phyloP scores from a whole-genome alignment of 345 rosid genomes.

The Jatropha curcas region DNA sequence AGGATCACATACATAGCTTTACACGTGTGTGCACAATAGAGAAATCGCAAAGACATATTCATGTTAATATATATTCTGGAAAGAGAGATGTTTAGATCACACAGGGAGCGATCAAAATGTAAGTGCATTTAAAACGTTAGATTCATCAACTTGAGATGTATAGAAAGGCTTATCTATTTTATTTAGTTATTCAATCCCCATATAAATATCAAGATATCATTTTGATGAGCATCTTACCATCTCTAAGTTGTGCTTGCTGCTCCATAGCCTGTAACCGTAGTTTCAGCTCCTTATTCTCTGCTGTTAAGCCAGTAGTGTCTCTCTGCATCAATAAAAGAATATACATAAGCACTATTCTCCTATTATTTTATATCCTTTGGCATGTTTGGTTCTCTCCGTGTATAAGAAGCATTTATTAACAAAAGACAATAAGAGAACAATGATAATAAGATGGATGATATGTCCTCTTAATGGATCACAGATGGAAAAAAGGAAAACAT shows the following conservation, averaged over 20 bases:
- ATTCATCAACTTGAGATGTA: neutral
- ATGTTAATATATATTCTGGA: neutral
- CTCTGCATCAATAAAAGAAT: slow-evolving; percentile 41
- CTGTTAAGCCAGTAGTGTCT: slow-evolving; percentile 58
- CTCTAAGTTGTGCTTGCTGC: slow-evolving; percentile 73
- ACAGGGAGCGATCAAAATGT: neutral
- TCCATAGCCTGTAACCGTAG: slow-evolving; percentile 73
- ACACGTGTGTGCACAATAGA: too few relatives aligned
- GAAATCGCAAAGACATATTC: too few relatives aligned
- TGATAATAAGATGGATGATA: neutral
- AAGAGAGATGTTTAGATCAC: neutral
- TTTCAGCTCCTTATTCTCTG: slow-evolving; percentile 73
- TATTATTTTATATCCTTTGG: neutral
- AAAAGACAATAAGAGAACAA: neutral
- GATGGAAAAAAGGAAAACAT: neutral
- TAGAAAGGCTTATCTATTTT: too few relatives aligned
- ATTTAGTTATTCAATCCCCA: too few relatives aligned
- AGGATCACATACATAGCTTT: too few relatives aligned
- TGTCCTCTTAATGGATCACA: neutral
- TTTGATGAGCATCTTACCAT: slow-evolving; percentile 44
- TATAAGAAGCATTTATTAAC: neutral
- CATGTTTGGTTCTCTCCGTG: neutral
- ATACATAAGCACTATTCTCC: neutral
- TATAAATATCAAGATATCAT: too few relatives aligned
- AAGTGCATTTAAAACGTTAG: neutral